Evolutionary conservation across 2,329 filamentous ascomycete genomes (phyloP), one percentile per base, ranked within the genome.

Genomic region (Rhynchosporium secalis): DNA sequence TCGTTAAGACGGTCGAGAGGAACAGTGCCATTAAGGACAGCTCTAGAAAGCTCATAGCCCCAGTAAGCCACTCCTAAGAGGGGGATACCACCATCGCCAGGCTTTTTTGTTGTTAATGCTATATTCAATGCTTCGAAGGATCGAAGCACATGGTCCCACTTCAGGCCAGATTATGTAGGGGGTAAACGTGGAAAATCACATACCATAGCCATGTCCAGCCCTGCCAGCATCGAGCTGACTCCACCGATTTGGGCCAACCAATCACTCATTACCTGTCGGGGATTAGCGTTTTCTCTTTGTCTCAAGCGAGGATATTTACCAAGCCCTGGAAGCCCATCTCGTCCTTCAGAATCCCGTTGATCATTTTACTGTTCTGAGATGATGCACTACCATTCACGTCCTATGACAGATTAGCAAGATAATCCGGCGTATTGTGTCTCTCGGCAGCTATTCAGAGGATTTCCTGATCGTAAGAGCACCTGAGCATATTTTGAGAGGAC

Each of bases 341-440:
- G 51, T 88, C 87, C 69, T 92, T 92, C 8, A 91, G 77, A 3
- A 92, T 78, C 0, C 84, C 86, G 66, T 91, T 91, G 58, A 89
- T 78, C 13, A 87, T 75, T 71, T 87, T 87, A 64, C 84, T 86
- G 71, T 91, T 91, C 63, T 88, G 85, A 62, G 85, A 89, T 4
- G 81, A 80, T 15, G 87, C 85, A 0, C 84, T 87, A 56, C 86
- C 84, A 70, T 90, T 90, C 65, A 79, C 76, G 70, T 85, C 85
- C 51, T 54, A 40, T 41, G 9, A 9, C 6, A 36, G 6, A 10
- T 36, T 36, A 36, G 33, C 33, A 10, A 36, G 1, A 36, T 6
- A 2, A 36, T 10, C 9, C 33, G 5, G 33, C 6, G 9, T 36
- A 6, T 36, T 5, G 33, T 6, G 9, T 36, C 33, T 10, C 33